Base-by-base conservation (phyloP, 371 early-diverging fungal species). In the Batkoa obscura region DNA sequence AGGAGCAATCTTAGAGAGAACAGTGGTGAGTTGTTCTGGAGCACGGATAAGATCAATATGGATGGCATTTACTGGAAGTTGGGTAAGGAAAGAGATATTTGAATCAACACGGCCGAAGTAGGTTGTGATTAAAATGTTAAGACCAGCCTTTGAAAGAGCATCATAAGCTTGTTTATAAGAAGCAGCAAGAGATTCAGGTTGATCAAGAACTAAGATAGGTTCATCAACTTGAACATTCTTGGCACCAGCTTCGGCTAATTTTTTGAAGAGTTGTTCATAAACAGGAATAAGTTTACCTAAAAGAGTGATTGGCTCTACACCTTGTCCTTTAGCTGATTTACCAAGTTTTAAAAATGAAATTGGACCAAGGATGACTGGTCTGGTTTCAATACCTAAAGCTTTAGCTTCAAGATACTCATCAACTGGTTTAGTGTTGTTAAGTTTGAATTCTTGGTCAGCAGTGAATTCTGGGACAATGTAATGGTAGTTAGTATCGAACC, bases 401-500 rank as follows among this genome's bases (percentile, higher is more conserved):
- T 86, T 86, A 64, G 95, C 96, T 70, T 90, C 84, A 58, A 79
- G 75, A 79, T 77, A 90, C 71, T 94, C 90, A 43, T 81, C 78
- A 54, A 94, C 70, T 52, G 87, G 77, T 71, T 88, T 88, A 62
- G 74, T 63, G 60, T 73, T 69, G 57, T 62, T 59, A 53, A 94
- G 78, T 32, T 63, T 66, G 73, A 93, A 94, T 43, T 66, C 55
- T 65, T 86, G 87, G 65, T 72, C 66, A 54, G 76, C 70, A 56
- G 77, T 74, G 56, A 93, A 80, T 70, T 93, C 89, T 48, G 92
- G 91, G 39, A 94, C 94, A 45, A 84, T 85, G 65, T 73, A 82
- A 63, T 79, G 81, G 51, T 62, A 95, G 85, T 95, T 95, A 67
- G 95, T 94, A 68, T 95, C 94, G 68, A 94, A 95, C 87, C 88